phyloP scores from a whole-genome alignment of 1,284 basidiomycete genomes.

The Pyrrhoderma noxium region DNA sequence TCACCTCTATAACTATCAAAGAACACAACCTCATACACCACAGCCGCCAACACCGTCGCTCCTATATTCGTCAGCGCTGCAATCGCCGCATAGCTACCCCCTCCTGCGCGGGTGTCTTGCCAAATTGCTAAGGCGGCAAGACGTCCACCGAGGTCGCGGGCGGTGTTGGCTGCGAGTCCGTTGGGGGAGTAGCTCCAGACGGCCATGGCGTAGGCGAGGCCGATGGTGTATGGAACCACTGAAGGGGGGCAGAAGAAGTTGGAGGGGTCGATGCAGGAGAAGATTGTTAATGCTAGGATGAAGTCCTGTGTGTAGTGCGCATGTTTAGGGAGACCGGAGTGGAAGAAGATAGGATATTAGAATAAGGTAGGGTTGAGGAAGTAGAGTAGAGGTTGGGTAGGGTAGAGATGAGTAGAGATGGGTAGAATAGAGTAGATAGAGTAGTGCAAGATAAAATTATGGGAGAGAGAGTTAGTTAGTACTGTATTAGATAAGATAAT shows the following conservation, averaged over 20 bases:
- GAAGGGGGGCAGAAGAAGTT: conserved; percentile 52
- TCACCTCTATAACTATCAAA: conserved; percentile 43
- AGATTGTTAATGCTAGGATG: conserved; percentile 53
- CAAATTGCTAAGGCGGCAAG: conserved; percentile 51
- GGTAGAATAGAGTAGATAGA: background rate
- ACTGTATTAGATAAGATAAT: no score
- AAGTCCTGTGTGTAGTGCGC: conserved; percentile 43
- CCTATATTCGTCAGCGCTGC: conserved; percentile 60
- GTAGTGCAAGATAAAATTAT: no score
- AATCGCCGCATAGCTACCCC: conserved; percentile 55
- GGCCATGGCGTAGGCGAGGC: conserved; percentile 44
- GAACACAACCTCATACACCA: conserved; percentile 21
- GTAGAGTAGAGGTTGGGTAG: background rate
- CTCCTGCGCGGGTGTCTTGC: conserved; percentile 41
- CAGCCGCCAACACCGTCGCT: conserved; percentile 35
- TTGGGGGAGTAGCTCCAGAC: conserved; percentile 55
- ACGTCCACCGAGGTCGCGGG: conserved; percentile 60
- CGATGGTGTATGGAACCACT: conserved; percentile 44
- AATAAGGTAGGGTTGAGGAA: conserved; percentile 15
- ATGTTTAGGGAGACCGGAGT: conserved; percentile 8
- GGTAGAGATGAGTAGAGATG: conserved; percentile 14
- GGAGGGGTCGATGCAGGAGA: conserved; percentile 52
- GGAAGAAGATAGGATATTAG: background rate
- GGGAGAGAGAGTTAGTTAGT: no score
- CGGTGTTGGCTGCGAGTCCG: conserved; percentile 53